phyloP scores from a whole-genome alignment of 2,329 filamentous ascomycete species.

The Fusarium sp. region DNA sequence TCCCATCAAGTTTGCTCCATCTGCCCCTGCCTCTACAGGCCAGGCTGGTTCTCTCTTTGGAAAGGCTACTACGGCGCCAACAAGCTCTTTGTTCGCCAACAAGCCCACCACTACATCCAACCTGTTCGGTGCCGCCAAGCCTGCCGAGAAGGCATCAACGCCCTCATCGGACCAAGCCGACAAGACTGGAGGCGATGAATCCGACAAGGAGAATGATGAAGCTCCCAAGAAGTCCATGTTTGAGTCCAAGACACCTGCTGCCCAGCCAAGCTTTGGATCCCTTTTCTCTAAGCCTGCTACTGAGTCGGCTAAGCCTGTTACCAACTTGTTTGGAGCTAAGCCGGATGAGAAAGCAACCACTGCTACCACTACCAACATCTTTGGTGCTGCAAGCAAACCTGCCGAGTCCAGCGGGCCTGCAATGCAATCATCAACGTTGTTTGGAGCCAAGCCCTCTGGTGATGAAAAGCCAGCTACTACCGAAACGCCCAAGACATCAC shows the following conservation, averaged over 20 bases:
- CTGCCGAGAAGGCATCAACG: slow-evolving; percentile 45
- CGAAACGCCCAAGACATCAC: slow-evolving; percentile 39
- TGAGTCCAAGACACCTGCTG: slow-evolving; percentile 47
- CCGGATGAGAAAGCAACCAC: slow-evolving; percentile 46
- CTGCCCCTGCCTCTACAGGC: slow-evolving; percentile 45
- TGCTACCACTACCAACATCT: slow-evolving; percentile 49
- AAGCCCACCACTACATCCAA: slow-evolving; percentile 51
- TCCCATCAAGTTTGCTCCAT: slow-evolving; percentile 65
- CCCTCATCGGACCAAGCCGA: slow-evolving; percentile 43
- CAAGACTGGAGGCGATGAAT: slow-evolving; percentile 55
- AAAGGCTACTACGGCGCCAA: slow-evolving; percentile 42
- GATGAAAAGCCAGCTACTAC: slow-evolving; percentile 41
- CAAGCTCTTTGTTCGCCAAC: slow-evolving; percentile 51
- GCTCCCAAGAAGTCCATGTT: slow-evolving; percentile 50
- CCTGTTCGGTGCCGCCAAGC: slow-evolving; percentile 52
- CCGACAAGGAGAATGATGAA: slow-evolving; percentile 59
- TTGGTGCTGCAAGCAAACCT: slow-evolving; percentile 52
- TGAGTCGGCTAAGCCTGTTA: slow-evolving; percentile 44
- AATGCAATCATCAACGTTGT: slow-evolving; percentile 49
- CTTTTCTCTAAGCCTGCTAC: slow-evolving; percentile 51
- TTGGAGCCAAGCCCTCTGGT: slow-evolving; percentile 49
- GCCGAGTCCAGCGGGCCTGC: slow-evolving; percentile 45
- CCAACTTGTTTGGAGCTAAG: slow-evolving; percentile 54
- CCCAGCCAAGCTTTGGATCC: slow-evolving; percentile 46
- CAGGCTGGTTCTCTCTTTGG: slow-evolving; percentile 50